Evolutionary conservation across 805 yeast species (phyloP).

Genomic region (Metschnikowia cubensis): DNA sequence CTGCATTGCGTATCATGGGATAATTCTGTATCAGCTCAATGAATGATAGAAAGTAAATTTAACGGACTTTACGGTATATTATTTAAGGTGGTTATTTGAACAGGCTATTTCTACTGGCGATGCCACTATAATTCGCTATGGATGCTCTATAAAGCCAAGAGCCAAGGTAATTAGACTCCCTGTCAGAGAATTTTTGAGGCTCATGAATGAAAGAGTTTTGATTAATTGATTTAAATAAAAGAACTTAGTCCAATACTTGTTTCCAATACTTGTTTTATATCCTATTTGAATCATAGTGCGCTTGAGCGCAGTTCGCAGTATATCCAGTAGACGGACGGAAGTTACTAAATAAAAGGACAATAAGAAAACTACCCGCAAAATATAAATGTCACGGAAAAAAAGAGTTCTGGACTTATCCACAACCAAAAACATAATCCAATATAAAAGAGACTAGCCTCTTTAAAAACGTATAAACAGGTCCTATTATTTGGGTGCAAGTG

Average conservation of each 20-base stretch:
- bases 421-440: not conserved
- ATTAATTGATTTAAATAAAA: no score
- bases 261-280: no score
- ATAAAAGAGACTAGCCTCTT: not conserved
- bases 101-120: no score
- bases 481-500: not conserved
- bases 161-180: no score
- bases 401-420: not conserved
- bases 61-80: no score
- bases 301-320: not conserved
- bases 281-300: no score
- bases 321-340: not conserved
- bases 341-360: not conserved
- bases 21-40: constrained; percentile 15
- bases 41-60: not conserved
- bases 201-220: no score
- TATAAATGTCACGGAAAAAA: not conserved
- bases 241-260: no score
- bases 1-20: constrained; percentile 55
- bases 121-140: no score
- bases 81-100: no score
- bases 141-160: no score
- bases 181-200: no score
- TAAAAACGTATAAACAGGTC: not conserved
- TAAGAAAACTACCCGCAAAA: not conserved